phyloP scores from a whole-genome alignment of 164 flowering plant genomes.

The Taxillus chinensis region DNA sequence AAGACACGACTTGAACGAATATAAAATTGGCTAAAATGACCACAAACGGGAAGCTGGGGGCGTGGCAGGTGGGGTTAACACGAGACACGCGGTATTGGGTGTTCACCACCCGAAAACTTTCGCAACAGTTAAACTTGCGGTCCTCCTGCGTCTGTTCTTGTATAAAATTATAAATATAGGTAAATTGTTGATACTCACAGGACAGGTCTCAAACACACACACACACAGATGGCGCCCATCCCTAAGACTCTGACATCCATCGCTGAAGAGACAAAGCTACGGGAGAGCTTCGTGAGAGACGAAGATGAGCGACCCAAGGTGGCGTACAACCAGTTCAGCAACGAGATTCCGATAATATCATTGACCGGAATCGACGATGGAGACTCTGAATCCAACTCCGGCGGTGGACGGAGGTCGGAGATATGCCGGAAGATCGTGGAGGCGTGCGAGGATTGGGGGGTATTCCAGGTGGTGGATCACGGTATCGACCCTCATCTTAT shows the following conservation, averaged over 20 bases:
- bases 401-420: slow-evolving; percentile 20
- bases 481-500: slow-evolving; percentile 52
- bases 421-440: slow-evolving; percentile 51
- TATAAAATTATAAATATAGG: no score
- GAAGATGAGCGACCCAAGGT: slow-evolving; percentile 84
- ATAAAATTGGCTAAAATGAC: no score
- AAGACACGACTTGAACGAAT: no score
- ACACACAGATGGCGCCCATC: slow-evolving; percentile 14
- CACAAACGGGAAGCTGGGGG: no score
- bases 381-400: slow-evolving; percentile 3
- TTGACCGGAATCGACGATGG: slow-evolving; percentile 55
- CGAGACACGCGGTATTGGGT: no score
- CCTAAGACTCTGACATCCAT: slow-evolving; percentile 39
- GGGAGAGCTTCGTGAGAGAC: slow-evolving; percentile 51
- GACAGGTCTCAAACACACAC: not conserved
- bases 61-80: no score
- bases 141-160: no score
- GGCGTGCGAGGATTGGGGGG: slow-evolving; percentile 84
- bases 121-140: no score
- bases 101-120: no score
- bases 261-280: slow-evolving; percentile 41
- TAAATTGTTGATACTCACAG: no score
- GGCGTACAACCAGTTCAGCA: slow-evolving; percentile 63
- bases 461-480: slow-evolving; percentile 80
- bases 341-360: slow-evolving; percentile 63